Evolutionary conservation across 108 stramenopile species (phyloP), one percentile per base, ranked within the genome.

Genomic region (Aurantiochytrium sp.): DNA sequence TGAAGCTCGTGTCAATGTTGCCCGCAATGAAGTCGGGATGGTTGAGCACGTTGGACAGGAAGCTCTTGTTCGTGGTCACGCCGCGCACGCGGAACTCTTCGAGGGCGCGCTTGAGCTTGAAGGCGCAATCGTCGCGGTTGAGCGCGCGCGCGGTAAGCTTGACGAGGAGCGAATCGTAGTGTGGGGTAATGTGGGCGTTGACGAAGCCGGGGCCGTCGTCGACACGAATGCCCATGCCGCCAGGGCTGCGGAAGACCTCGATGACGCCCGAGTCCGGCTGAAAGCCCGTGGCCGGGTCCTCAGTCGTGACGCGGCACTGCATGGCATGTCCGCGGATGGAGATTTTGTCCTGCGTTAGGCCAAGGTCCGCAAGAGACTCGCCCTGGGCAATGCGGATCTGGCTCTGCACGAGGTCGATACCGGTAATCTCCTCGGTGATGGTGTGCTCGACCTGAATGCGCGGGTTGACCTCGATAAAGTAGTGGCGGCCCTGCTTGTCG

Each of bases 401-500:
- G 4, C 96, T 91, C 93, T 97, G 96, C 29, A 98, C 98, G 14
- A 98, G 72, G 90, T 98, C 98, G 60, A 97, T 94, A 57, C 97
- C 97, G 53, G 97, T 97, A 21, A 97, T 96, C 94, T 97, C 96
- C 91, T 98, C 98, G 8, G 98, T 97, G 59, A 98, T 96, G 5
- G 98, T 98, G 94, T 98, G 98, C 87, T 98, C 98, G 76, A 98
- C 98, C 94, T 96, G 95, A 55, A 92, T 92, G 60, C 92, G 95
- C 44, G 97, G 96, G 90, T 98, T 98, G n/a, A 98, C 96, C 93
- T 98, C 97, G 92, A 97, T 96, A 89, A 98, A 97, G 92, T 96
- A 97, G 90, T 97, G 95, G 53, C 95, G 71, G 58, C 95, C 95
- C 91, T 96, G 92, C 73, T 91, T 89, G 88, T 98, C 98, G 49